Conservation (phyloP, 441 rosid genomes). For the Syzygium malaccense region DNA sequence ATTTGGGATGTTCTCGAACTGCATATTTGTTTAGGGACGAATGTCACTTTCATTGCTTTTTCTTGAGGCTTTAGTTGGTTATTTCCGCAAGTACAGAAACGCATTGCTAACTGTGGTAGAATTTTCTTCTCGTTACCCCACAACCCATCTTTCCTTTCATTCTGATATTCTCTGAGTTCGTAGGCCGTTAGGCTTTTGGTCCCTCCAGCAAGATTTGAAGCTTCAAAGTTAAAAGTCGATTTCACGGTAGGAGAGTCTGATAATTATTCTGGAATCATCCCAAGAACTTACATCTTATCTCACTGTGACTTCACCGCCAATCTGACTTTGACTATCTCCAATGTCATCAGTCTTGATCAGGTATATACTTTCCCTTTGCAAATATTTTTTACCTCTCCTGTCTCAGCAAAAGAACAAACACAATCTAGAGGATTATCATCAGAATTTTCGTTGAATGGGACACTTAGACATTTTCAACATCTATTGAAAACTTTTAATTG, state of each 20-base stretch:
- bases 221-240: constrained; percentile 73
- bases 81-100: background rate
- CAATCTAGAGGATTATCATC: background rate
- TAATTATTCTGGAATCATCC: constrained; percentile 35
- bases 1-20: background rate
- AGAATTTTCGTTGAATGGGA: background rate
- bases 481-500: background rate
- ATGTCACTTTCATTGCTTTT: background rate
- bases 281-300: constrained; percentile 71
- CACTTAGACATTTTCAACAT: background rate
- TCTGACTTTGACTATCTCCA: constrained; percentile 69
- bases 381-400: background rate
- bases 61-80: background rate
- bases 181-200: constrained; percentile 69
- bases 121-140: background rate
- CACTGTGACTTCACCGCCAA: constrained; percentile 91
- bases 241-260: constrained; percentile 28
- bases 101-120: background rate
- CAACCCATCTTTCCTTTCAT: constrained; percentile 3
- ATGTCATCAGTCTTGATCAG: constrained; percentile 69
- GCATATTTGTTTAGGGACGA: background rate
- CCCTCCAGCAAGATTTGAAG: constrained; percentile 74
- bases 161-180: background rate
- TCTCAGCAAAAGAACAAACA: background rate
- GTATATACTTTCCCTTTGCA: constrained; percentile 11